Conservation (phyloP, 805 yeast species). For the Helenozyma rhizophorensis region DNA sequence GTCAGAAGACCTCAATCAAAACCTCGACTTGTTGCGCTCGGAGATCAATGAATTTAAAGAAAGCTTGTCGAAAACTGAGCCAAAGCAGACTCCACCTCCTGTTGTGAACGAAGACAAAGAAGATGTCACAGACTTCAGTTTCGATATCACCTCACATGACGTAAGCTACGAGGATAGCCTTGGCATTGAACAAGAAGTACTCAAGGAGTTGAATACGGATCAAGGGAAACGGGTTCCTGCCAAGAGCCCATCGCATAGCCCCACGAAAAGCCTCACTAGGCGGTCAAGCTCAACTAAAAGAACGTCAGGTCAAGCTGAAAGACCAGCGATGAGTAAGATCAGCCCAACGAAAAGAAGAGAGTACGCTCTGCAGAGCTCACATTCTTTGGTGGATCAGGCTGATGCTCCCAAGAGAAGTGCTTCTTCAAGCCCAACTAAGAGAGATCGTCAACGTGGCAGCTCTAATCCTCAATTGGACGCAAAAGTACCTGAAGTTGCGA, state of each 20-base stretch:
- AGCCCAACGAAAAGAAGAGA: too few species aligned
- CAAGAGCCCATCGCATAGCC: neutral
- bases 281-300: too few species aligned
- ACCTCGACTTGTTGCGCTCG: constrained; percentile 35
- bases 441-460: too few species aligned
- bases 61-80: constrained; percentile 29
- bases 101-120: neutral
- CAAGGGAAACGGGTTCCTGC: neutral
- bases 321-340: too few species aligned
- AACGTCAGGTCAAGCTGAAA: too few species aligned
- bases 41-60: constrained; percentile 44
- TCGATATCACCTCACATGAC: constrained; percentile 37
- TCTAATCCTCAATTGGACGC: too few species aligned
- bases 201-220: constrained; percentile 14
- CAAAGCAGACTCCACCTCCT: neutral
- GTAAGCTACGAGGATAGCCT: constrained; percentile 36
- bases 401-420: too few species aligned
- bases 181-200: constrained; percentile 31
- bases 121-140: constrained; percentile 28
- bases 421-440: too few species aligned
- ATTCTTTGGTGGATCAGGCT: too few species aligned
- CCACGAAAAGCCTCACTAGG: neutral
- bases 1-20: constrained; percentile 36
- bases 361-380: too few species aligned
- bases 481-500: too few species aligned